Conservation (phyloP, 1,284 basidiomycete genomes). For the Cryptococcus deneoformans region DNA sequence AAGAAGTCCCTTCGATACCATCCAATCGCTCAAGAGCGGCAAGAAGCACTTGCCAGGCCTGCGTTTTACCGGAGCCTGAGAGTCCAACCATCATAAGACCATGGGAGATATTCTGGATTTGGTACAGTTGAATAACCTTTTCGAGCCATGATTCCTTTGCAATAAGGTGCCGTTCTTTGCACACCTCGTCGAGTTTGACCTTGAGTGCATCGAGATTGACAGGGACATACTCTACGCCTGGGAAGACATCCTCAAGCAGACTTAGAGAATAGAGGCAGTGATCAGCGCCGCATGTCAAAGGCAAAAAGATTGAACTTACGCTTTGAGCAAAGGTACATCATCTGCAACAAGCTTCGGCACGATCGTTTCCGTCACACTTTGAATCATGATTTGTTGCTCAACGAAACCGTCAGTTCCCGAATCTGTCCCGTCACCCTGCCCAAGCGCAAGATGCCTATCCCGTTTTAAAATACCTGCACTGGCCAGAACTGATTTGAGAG, state of each 20-base stretch:
- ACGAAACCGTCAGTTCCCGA: conserved; percentile 60
- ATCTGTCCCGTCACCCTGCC: conserved; percentile 26
- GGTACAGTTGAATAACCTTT: conserved; percentile 97
- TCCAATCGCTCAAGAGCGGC: conserved; percentile 88
- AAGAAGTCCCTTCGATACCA: conserved; percentile 85
- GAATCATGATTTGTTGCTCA: conserved; percentile 97
- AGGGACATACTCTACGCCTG: conserved; percentile 86
- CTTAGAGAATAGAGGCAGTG: conserved; percentile 55
- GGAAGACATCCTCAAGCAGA: conserved; percentile 95
- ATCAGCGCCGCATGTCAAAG: neutral
- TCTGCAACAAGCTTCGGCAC: conserved; percentile 98
- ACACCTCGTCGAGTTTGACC: conserved; percentile 81
- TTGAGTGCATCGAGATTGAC: conserved; percentile 83
- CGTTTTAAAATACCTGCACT: conserved; percentile 98
- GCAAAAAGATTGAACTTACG: conserved; percentile 53
- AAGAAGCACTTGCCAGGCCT: conserved; percentile 93
- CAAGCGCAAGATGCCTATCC: conserved; percentile 61
- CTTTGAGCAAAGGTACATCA: conserved; percentile 90
- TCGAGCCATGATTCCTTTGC: conserved; percentile 86
- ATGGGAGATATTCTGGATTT: conserved; percentile 99
- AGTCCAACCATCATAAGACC: conserved; percentile 99
- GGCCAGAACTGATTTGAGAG: conserved; percentile 92
- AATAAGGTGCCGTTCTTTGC: conserved; percentile 78
- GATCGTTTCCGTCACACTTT: conserved; percentile 99
- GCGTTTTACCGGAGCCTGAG: conserved; percentile 95